A percentile compares a stretch with the other conserved stretches of the same genome.
Conservation (phyloP, 345 rosid genomes). For the Citrus australasica region DNA sequence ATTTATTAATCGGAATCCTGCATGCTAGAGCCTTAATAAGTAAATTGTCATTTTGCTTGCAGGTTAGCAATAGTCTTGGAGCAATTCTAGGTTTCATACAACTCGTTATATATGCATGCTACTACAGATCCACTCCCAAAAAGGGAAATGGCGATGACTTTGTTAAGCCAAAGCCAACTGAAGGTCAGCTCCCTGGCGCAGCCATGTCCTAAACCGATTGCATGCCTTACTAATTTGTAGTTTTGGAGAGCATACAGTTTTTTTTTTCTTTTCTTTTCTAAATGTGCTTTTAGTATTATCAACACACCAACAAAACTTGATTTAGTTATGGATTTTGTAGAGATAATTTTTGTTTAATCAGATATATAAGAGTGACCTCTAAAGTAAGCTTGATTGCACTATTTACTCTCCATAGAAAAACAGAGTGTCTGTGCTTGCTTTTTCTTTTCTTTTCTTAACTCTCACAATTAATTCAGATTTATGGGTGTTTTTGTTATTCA, state of each 20-base stretch:
- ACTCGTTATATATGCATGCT: slow-evolving; percentile 23
- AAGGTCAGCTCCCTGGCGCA: slow-evolving; percentile 34
- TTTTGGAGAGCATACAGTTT: background rate
- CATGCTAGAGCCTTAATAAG: too few species aligned
- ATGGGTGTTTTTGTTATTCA: too few species aligned
- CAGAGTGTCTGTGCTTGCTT: too few species aligned
- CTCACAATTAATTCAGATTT: too few species aligned
- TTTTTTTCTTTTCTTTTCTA: too few species aligned
- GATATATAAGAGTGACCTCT: background rate
- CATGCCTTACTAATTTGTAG: background rate
- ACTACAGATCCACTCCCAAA: slow-evolving; percentile 17
- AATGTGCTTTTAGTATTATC: background rate
- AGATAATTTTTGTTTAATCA: background rate
- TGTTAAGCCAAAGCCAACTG: slow-evolving; percentile 37
- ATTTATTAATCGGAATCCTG: too few species aligned
- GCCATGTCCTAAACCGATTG: background rate
- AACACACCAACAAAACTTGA: too few species aligned
- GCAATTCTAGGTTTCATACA: slow-evolving; percentile 21
- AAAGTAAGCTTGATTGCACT: too few species aligned
- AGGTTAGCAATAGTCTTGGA: slow-evolving; percentile 45
- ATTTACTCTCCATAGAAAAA: too few species aligned
- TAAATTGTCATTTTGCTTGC: background rate
- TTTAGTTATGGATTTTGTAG: background rate
- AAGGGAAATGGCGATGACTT: background rate
- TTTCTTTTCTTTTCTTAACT: too few species aligned